Percentiles rank a stretch among this genome's conserved stretches.
phyloP scores from a whole-genome alignment of 441 rosid genomes.

The Raphanus hybrid region DNA sequence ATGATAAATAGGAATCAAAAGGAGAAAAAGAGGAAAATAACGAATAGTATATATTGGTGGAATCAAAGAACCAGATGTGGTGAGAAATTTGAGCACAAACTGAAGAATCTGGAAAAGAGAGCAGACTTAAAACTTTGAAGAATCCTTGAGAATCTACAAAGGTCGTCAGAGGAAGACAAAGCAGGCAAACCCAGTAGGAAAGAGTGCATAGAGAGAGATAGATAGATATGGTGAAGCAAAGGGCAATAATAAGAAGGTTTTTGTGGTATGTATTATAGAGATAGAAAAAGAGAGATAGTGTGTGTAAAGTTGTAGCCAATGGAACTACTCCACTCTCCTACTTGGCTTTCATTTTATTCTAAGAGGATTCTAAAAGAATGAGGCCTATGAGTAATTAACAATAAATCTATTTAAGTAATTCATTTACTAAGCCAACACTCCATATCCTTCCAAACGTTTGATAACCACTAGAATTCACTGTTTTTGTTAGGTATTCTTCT shows the following conservation, averaged over 20 bases:
- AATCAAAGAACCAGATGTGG: slow-evolving; percentile 40
- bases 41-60: slow-evolving; percentile 15
- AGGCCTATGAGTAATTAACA: slow-evolving; percentile 15
- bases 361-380: slow-evolving; percentile 19
- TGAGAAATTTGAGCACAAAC: slow-evolving; percentile 20
- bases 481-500: slow-evolving; percentile 33
- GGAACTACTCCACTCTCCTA: slow-evolving; percentile 45
- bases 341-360: slow-evolving; percentile 39
- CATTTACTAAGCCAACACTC: slow-evolving; percentile 14
- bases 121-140: slow-evolving; percentile 29
- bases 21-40: background rate
- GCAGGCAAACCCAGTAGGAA: background rate
- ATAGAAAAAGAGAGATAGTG: slow-evolving; percentile 2
- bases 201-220: background rate
- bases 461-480: slow-evolving; percentile 30
- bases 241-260: slow-evolving; percentile 30
- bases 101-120: slow-evolving; percentile 22
- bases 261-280: slow-evolving; percentile 40
- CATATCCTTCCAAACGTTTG: slow-evolving; percentile 28
- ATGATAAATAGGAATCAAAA: slow-evolving; percentile 29
- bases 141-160: slow-evolving; percentile 37
- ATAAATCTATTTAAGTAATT: background rate
- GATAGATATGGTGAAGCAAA: slow-evolving; percentile 17
- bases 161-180: slow-evolving; percentile 3
- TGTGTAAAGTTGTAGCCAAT: slow-evolving; percentile 31